A percentile compares a stretch with the other conserved stretches of the same genome.
These are phyloP conservation scores for Iodosphaeria phyllophila DNA, from an alignment of 2,329 filamentous ascomycete species.

Conservation along the genomic window DNA sequence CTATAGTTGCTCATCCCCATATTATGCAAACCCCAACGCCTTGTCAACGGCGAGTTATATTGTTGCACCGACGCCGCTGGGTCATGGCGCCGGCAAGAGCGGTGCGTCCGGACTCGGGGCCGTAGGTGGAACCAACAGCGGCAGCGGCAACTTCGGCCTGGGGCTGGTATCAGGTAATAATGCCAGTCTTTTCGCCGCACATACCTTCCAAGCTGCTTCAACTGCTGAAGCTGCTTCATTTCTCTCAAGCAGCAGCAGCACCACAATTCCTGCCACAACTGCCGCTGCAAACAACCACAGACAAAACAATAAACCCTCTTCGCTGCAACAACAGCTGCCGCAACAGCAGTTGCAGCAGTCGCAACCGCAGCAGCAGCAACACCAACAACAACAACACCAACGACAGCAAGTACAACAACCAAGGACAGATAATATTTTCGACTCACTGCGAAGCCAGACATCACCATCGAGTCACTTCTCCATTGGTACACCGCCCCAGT, in stretches of 20 bases:
- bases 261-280: constrained; percentile 4
- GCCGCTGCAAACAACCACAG: constrained; percentile 4
- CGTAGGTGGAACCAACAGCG: not conserved
- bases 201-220: constrained; percentile 3
- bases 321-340: constrained; percentile 4
- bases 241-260: too few species aligned
- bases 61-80: constrained; percentile 11
- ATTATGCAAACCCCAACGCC: constrained; percentile 18
- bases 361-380: constrained; percentile 3
- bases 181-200: constrained; percentile 1
- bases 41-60: constrained; percentile 11
- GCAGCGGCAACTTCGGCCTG: not conserved
- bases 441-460: not conserved
- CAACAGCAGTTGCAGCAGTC: constrained; percentile 1
- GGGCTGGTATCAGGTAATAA: not conserved
- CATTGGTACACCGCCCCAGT: constrained; percentile 3
- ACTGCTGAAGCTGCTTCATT: constrained; percentile 4
- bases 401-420: not conserved
- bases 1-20: constrained; percentile 21
- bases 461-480: constrained; percentile 1
- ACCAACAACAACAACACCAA: not conserved
- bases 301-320: constrained; percentile 5
- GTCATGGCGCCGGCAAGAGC: constrained; percentile 9
- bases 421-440: constrained; percentile 1
- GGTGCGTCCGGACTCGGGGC: constrained; percentile 2